Conservation (phyloP, 176 grass and related monocot genomes). For the maize (Zea mays) region Zm-B73-REFERENCE-NAM-5.0 NC_050101.1:138594501-138595000, state of each 20-base stretch:
- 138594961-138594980: not conserved
- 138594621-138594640: not conserved
- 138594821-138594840: not conserved
- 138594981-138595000: not conserved
- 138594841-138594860: not conserved
- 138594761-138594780: not conserved
- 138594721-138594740: slow-evolving; percentile 7
- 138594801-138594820: not conserved
- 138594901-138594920: not conserved
- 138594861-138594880: not conserved
- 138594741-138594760: not conserved
- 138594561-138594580: not conserved
- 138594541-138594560: too few species aligned
- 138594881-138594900: slow-evolving; percentile 10
- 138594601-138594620: not conserved
- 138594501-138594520: too few species aligned
- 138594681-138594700: not conserved
- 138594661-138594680: not conserved
- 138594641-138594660: not conserved
- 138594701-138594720: not conserved
- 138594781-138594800: not conserved
- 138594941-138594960: not conserved
- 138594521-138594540: too few species aligned
- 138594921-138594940: not conserved
- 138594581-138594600: slow-evolving; percentile 12